Base-by-base conservation (phyloP, 352 stramenopile species). In the Phytophthora litchii region DNA sequence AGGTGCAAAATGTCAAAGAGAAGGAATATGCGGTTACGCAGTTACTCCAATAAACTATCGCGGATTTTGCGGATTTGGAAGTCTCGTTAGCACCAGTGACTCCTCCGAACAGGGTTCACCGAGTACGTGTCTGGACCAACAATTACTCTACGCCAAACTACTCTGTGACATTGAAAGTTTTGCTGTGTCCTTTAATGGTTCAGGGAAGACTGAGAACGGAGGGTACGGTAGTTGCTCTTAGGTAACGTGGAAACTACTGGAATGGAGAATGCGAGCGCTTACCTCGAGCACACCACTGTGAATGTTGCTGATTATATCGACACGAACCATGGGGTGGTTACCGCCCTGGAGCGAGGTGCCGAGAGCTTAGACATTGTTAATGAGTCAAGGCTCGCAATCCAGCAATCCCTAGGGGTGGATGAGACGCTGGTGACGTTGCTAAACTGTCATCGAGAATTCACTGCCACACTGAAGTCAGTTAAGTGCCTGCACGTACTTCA, bases 261-360 rank as follows among this genome's bases (percentile, higher is more conserved):
- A 52, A 16, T 74, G 53, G 60, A 14, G 21, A 1, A 60, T 14
- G 36, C 55, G 34, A 58, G 42, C 13, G 20, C 45, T 17, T 54
- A 45, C 11, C 59, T 70, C 7, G 19, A 38, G 7, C 14, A 32
- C 0, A 58, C 64, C 0, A 70, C 55, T 0, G 66, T 71, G 0
- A 71, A 72, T 16, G 37, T 66, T 11, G 61, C 67, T 11, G 67
- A 76, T 13, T 76, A 70, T 40, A 42, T 45, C 1, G 60, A 54
- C 1, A 36, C 60, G 19, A 51, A 67, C 14, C 14, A 42, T 3
- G 54, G 54, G 8, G 42, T 70, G 0, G 0, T 19, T 0, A 27
- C 48, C 12, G 55, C 60, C 0, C 8, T 54, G 0, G 31, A 45
- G 0, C 23, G 11, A 3, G 23, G 35, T 3, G 41, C 53, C 19